phyloP scores from a whole-genome alignment of 495 filamentous ascomycete genomes.

The Penicillium cosmopolitanum region DNA sequence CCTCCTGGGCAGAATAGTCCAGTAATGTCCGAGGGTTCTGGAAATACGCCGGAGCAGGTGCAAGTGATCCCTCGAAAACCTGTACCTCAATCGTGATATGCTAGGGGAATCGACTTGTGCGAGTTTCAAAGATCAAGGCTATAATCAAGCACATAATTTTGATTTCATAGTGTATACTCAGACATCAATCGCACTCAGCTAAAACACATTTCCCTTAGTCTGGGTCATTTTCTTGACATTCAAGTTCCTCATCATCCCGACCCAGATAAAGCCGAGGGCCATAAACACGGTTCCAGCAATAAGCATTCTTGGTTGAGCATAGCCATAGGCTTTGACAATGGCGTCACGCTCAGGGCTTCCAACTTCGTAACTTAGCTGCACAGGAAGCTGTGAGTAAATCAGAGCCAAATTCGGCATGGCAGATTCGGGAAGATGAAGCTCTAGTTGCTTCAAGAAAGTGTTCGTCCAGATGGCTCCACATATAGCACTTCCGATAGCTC shows the following conservation, averaged over 20 bases:
- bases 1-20: background rate
- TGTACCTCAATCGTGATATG: background rate
- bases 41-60: background rate
- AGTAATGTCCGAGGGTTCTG: background rate
- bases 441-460: constrained; percentile 57
- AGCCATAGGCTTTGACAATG: constrained; percentile 59
- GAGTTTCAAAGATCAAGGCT: too few species aligned
- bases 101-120: background rate
- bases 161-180: background rate
- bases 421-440: constrained; percentile 55
- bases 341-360: constrained; percentile 55
- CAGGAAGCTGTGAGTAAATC: constrained; percentile 59
- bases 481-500: constrained; percentile 63
- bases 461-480: constrained; percentile 67
- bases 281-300: constrained; percentile 52
- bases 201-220: constrained; percentile 2
- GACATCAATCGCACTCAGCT: background rate
- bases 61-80: background rate
- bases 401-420: constrained; percentile 31
- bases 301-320: constrained; percentile 57
- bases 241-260: constrained; percentile 58
- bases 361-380: constrained; percentile 56
- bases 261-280: constrained; percentile 46
- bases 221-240: constrained; percentile 36
- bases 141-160: background rate